A percentile compares a stretch with the other conserved stretches of the same genome.
Conservation (phyloP, 805 yeast species). For the Jamesozyma rosinii region DNA sequence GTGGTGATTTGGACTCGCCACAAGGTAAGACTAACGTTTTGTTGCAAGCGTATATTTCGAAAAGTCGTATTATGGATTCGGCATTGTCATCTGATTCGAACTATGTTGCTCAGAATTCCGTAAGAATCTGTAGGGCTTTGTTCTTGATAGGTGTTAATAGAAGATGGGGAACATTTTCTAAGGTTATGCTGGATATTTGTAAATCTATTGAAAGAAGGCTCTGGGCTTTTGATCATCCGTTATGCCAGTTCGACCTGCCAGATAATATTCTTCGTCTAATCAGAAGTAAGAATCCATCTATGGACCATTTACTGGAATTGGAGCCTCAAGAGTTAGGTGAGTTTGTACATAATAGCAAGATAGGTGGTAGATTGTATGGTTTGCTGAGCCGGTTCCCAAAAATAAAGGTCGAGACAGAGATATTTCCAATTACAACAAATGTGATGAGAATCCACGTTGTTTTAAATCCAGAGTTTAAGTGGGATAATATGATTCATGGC, state of each 20-base stretch:
- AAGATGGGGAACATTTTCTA: constrained; percentile 80
- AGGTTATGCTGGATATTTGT: constrained; percentile 68
- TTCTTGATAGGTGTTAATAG: constrained; percentile 80
- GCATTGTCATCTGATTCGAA: constrained; percentile 79
- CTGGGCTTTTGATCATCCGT: constrained; percentile 89
- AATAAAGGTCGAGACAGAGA: constrained; percentile 64
- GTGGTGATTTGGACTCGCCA: constrained; percentile 62
- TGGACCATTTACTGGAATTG: constrained; percentile 68
- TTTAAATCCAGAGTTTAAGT: constrained; percentile 66
- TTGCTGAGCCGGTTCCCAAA: constrained; percentile 66
- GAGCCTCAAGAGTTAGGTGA: constrained; percentile 75
- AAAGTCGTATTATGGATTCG: constrained; percentile 61
- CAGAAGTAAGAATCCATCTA: constrained; percentile 53
- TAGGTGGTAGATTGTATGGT: constrained; percentile 57
- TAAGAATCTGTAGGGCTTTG: constrained; percentile 85
- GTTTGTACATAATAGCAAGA: constrained; percentile 67
- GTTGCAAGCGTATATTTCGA: constrained; percentile 80
- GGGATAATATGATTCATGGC: constrained; percentile 82
- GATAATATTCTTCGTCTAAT: constrained; percentile 53
- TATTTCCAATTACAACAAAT: constrained; percentile 78
- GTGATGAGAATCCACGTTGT: constrained; percentile 74
- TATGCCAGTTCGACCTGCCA: constrained; percentile 78
- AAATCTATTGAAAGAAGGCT: constrained; percentile 74
- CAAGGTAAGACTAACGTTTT: constrained; percentile 83
- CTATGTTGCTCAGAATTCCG: constrained; percentile 92